Conservation (phyloP, 1,284 basidiomycete genomes). For the Termitomyces sp. region DNA sequence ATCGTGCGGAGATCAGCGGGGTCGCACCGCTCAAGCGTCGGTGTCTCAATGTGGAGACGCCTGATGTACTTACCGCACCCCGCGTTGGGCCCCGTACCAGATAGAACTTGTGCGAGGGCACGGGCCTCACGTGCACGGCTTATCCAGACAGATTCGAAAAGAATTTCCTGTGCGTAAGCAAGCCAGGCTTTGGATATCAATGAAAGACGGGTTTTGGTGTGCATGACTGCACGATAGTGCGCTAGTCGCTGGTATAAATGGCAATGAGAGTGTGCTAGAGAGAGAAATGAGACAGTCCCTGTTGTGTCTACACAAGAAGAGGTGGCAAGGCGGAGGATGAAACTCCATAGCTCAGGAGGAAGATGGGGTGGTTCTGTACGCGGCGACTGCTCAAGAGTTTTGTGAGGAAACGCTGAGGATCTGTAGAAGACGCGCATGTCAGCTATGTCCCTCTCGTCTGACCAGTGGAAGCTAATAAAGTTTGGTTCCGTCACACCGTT, state of each 20-base stretch:
- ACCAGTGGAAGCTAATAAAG: background rate
- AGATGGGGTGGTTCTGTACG: constrained; percentile 30
- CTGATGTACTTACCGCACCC: constrained; percentile 53
- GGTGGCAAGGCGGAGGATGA: constrained; percentile 47
- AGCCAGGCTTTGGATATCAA: constrained; percentile 55
- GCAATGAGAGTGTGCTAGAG: constrained; percentile 33
- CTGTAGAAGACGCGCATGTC: background rate
- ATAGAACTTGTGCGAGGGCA: constrained; percentile 31
- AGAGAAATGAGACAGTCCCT: constrained; percentile 44
- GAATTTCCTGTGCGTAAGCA: constrained; percentile 42
- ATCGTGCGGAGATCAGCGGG: constrained; percentile 62
- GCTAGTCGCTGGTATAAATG: constrained; percentile 33
- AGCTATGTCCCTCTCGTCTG: background rate
- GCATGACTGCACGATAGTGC: constrained; percentile 44
- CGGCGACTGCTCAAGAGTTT: background rate
- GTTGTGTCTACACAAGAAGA: constrained; percentile 22
- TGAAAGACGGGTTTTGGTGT: constrained; percentile 43
- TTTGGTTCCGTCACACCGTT: background rate
- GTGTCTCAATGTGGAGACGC: constrained; percentile 64
- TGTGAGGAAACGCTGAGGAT: background rate
- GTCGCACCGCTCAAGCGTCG: constrained; percentile 58
- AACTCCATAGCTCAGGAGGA: constrained; percentile 57
- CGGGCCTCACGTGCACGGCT: constrained; percentile 52
- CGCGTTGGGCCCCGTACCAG: constrained; percentile 7
- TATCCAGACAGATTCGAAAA: constrained; percentile 71